phyloP scores from a whole-genome alignment of 2,329 filamentous ascomycete genomes.

The Cryphonectria nitschkei region DNA sequence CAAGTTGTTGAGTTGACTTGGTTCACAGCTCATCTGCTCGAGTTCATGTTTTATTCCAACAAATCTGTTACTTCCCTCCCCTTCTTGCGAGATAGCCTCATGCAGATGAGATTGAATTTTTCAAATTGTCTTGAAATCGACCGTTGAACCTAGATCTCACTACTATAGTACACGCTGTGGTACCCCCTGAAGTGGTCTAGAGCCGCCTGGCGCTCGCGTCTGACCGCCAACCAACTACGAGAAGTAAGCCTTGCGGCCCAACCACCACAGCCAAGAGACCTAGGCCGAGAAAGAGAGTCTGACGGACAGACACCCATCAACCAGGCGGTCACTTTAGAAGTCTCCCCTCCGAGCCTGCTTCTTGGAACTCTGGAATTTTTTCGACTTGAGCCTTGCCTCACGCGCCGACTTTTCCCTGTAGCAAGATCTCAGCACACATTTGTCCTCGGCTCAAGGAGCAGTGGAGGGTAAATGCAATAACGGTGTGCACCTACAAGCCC shows the following conservation, averaged over 20 bases:
- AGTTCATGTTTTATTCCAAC: neutral
- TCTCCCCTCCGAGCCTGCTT: conserved; percentile 39
- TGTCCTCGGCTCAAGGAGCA: neutral
- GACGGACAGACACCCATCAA: neutral
- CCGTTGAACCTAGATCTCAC: neutral
- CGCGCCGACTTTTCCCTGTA: conserved; percentile 53
- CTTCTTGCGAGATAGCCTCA: neutral
- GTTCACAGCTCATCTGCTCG: neutral
- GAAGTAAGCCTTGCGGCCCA: neutral
- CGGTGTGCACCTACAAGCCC: conserved; percentile 45
- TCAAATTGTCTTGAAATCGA: neutral
- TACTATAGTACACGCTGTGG: neutral
- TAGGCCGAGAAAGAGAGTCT: neutral
- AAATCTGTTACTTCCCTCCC: neutral
- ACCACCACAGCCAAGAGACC: neutral
- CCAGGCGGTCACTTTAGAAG: neutral
- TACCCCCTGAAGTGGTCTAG: conserved; percentile 16
- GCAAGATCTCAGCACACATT: conserved; percentile 23
- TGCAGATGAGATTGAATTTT: neutral
- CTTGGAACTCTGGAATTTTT: conserved; percentile 55
- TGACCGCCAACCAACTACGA: neutral
- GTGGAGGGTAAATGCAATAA: conserved; percentile 1
- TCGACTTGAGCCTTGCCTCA: conserved; percentile 48
- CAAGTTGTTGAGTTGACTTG: neutral
- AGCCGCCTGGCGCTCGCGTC: conserved; percentile 19